These are phyloP conservation scores for Styphnolobium japonicum DNA, from an alignment of 306 rosid species.

Conservation along the genomic window DNA sequence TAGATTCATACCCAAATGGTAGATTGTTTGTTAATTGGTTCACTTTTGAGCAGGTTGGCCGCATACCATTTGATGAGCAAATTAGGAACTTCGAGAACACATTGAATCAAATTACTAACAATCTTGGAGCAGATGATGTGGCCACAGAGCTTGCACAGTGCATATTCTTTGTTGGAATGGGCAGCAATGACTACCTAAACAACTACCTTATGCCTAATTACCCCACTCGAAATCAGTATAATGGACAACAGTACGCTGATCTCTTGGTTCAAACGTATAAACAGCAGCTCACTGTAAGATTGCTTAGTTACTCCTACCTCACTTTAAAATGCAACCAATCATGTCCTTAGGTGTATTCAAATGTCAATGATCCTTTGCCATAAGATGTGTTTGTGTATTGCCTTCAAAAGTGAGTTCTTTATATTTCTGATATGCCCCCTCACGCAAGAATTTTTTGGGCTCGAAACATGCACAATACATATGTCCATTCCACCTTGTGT, in stretches of 20 bases:
- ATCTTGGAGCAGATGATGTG: conserved; percentile 55
- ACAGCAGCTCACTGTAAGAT: conserved; percentile 70
- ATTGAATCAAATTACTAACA: conserved; percentile 51
- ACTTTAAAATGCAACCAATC: not conserved
- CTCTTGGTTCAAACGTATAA: conserved; percentile 59
- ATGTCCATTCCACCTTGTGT: no score
- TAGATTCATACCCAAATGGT: not conserved
- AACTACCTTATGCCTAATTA: conserved; percentile 95
- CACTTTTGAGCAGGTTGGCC: conserved; percentile 55
- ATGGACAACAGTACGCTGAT: conserved; percentile 64
- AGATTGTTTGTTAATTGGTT: not conserved
- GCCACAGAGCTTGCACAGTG: conserved; percentile 45
- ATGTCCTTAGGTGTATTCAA: not conserved
- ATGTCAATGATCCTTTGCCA: not conserved
- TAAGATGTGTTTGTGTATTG: not conserved
- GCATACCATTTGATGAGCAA: conserved; percentile 80
- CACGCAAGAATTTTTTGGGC: no score
- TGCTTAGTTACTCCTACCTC: not conserved
- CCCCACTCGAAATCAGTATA: conserved; percentile 64
- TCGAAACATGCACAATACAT: no score
- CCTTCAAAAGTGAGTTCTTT: not conserved
- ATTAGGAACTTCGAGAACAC: conserved; percentile 77
- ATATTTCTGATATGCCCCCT: no score
- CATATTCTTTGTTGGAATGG: conserved; percentile 89
- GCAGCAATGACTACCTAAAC: conserved; percentile 94